A percentile compares a stretch with the other conserved stretches of the same genome.
Conservation (phyloP, 2,329 filamentous ascomycete genomes). For the Westerdykella aurantiaca region DNA sequence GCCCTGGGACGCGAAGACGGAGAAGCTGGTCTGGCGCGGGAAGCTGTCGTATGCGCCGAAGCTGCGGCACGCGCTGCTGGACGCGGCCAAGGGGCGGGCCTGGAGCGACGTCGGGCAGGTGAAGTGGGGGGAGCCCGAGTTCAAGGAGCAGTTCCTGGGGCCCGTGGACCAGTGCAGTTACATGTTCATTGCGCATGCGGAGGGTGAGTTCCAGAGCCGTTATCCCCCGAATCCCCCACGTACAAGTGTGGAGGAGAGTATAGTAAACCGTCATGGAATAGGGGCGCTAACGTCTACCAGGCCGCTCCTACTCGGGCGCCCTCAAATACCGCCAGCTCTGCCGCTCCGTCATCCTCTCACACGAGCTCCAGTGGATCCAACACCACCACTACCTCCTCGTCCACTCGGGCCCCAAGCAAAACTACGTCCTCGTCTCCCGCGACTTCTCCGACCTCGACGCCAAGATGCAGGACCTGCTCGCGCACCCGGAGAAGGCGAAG, state of each 20-base stretch:
- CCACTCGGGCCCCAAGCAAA: conserved; percentile 25
- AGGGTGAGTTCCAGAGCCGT: conserved; percentile 40
- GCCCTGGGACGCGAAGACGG: conserved; percentile 28
- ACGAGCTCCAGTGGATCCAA: conserved; percentile 34
- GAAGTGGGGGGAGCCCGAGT: conserved; percentile 23
- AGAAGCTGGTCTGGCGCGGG: conserved; percentile 32
- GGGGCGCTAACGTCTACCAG: conserved; percentile 17
- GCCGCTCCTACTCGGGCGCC: conserved; percentile 45
- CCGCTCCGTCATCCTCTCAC: conserved; percentile 30
- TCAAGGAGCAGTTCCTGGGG: conserved; percentile 40
- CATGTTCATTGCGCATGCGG: conserved; percentile 51
- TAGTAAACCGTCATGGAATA: neutral
- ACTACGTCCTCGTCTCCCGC: conserved; percentile 32
- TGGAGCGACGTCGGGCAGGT: conserved; percentile 32
- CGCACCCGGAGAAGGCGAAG: conserved; percentile 28
- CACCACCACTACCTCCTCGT: conserved; percentile 31
- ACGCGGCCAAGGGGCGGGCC: conserved; percentile 24
- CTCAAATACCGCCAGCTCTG: conserved; percentile 52
- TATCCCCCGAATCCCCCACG: neutral
- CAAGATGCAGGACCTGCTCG: conserved; percentile 26
- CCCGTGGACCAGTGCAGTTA: conserved; percentile 52
- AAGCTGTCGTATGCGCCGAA: conserved; percentile 30
- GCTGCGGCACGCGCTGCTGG: conserved; percentile 23
- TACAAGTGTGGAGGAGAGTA: neutral
- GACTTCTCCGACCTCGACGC: conserved; percentile 29